Conservation (phyloP, 306 rosid species). For the Vigna unguiculata region DNA sequence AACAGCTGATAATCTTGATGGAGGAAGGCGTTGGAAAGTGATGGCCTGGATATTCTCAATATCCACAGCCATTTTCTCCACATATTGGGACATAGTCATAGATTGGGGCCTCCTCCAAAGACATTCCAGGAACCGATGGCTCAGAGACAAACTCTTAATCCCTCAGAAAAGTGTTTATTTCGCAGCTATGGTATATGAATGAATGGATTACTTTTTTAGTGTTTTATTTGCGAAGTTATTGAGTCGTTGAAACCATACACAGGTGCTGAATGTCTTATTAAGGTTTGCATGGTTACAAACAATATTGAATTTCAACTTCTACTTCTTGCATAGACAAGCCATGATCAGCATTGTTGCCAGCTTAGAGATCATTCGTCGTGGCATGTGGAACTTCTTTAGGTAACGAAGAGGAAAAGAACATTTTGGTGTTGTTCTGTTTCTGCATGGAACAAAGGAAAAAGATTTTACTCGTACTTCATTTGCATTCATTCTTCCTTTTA, state of each 20-base stretch:
- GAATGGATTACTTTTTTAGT: neutral
- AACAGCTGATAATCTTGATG: slow-evolving; percentile 51
- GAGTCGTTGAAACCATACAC: slow-evolving; percentile 10
- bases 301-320: slow-evolving; percentile 48
- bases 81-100: slow-evolving; percentile 73
- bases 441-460: neutral
- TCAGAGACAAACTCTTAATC: slow-evolving; percentile 72
- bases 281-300: slow-evolving; percentile 81
- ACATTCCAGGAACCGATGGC: slow-evolving; percentile 66
- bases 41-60: slow-evolving; percentile 58
- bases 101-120: slow-evolving; percentile 83
- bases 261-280: slow-evolving; percentile 71
- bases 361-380: slow-evolving; percentile 78
- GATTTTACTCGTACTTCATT: neutral
- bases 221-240: slow-evolving; percentile 2
- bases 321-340: slow-evolving; percentile 52
- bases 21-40: slow-evolving; percentile 48
- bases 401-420: slow-evolving; percentile 1
- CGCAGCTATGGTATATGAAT: slow-evolving; percentile 73
- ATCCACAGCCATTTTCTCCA: slow-evolving; percentile 56
- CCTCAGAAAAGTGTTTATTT: slow-evolving; percentile 61
- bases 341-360: slow-evolving; percentile 55
- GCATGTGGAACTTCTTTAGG: slow-evolving; percentile 86
- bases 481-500: neutral
- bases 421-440: slow-evolving; percentile 9